phyloP scores from a whole-genome alignment of 2,329 filamentous ascomycete genomes.

The Sporothrix euskadiensis region DNA sequence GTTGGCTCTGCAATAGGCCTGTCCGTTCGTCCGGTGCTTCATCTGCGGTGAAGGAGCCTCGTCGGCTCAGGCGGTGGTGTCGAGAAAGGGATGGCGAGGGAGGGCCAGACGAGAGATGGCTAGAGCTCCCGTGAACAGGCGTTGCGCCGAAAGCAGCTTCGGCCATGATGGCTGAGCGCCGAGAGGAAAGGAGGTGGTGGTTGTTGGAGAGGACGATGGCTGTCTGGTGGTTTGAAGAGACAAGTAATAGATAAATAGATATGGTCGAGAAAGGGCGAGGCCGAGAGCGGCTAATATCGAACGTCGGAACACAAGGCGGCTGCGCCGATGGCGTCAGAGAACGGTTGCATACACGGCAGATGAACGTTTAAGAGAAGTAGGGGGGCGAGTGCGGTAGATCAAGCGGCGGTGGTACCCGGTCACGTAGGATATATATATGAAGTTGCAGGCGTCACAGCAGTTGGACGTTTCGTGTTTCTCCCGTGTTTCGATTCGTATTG shows the following conservation, averaged over 20 bases:
- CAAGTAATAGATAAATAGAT: not conserved
- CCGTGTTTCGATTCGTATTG: not conserved
- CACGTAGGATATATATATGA: not conserved
- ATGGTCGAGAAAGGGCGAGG: not conserved
- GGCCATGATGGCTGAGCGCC: constrained; percentile 19
- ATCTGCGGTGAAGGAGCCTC: constrained; percentile 32
- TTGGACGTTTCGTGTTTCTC: not conserved
- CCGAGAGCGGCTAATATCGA: constrained; percentile 6
- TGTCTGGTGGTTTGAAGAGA: not conserved
- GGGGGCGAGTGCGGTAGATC: not conserved
- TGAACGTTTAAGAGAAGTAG: not conserved
- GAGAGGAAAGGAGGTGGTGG: not conserved
- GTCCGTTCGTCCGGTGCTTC: constrained; percentile 39
- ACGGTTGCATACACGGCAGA: constrained; percentile 3
- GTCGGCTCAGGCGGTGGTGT: constrained; percentile 34
- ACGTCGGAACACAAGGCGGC: not conserved
- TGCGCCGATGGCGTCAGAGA: constrained; percentile 6
- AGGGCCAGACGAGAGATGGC: constrained; percentile 36
- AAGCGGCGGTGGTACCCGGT: not conserved
- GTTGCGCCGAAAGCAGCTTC: constrained; percentile 5
- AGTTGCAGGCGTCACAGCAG: not conserved
- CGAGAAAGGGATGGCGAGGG: constrained; percentile 37
- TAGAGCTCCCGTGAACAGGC: not conserved
- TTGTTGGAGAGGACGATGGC: not conserved
- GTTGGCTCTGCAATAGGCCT: constrained; percentile 35